Evolutionary conservation across 768 basidiomycete species (phyloP).

Genomic region (Leccinum imitatum): DNA sequence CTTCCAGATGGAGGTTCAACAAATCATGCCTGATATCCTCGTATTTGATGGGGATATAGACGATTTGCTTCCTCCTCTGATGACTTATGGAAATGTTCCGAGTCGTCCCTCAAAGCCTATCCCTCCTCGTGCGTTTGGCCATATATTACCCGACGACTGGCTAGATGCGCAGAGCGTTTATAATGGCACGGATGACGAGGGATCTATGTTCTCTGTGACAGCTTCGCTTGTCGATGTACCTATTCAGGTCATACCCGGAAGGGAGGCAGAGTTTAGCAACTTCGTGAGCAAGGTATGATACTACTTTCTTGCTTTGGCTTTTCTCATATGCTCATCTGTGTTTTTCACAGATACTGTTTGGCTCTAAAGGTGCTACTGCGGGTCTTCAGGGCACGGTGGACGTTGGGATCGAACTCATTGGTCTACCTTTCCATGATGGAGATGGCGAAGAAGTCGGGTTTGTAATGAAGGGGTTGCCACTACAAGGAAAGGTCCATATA

Average conservation of each 20-base stretch:
- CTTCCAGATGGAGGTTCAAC: slow-evolving; percentile 58
- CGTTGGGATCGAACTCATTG: slow-evolving; percentile 57
- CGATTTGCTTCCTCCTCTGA: slow-evolving; percentile 15
- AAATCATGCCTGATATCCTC: slow-evolving; percentile 72
- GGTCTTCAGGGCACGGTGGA: slow-evolving; percentile 65
- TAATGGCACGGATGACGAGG: slow-evolving; percentile 46
- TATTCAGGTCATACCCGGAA: slow-evolving; percentile 72
- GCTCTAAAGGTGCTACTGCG: slow-evolving; percentile 60
- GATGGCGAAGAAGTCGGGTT: slow-evolving; percentile 44
- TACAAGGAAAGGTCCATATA: slow-evolving; percentile 63
- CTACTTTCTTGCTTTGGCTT: background rate
- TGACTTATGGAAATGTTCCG: slow-evolving; percentile 35
- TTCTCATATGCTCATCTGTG: slow-evolving; percentile 2
- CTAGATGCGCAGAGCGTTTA: slow-evolving; percentile 45
- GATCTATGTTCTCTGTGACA: slow-evolving; percentile 54
- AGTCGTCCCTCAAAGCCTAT: slow-evolving; percentile 61
- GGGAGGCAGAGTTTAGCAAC: slow-evolving; percentile 70
- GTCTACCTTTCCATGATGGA: slow-evolving; percentile 52
- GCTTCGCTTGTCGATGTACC: slow-evolving; percentile 74
- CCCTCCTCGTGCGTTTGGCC: slow-evolving; percentile 73
- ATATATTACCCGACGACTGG: slow-evolving; percentile 73
- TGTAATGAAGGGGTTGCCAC: slow-evolving; percentile 61
- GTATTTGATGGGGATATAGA: slow-evolving; percentile 74
- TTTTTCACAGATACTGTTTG: slow-evolving; percentile 61
- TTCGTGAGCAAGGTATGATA: slow-evolving; percentile 73